These are phyloP conservation scores for Nigrograna mackinnonii DNA, from an alignment of 2,329 filamentous ascomycete species.

Conservation along the genomic window DNA sequence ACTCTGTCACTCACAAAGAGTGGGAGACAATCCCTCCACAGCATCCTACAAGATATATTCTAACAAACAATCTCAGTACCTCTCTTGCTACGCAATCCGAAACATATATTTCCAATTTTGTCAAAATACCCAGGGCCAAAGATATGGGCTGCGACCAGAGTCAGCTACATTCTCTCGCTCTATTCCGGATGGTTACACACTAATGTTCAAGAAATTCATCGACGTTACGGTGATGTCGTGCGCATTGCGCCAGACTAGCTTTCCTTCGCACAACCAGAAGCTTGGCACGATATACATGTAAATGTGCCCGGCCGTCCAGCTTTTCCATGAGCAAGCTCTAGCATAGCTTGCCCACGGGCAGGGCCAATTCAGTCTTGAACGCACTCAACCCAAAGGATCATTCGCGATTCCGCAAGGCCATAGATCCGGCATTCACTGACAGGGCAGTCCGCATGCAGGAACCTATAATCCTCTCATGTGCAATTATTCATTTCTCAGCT, in stretches of 20 bases:
- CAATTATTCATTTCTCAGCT: no score
- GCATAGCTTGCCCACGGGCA: slow-evolving; percentile 26
- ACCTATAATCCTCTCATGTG: not conserved
- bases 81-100: no score
- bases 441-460: slow-evolving; percentile 31
- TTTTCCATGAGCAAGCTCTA: slow-evolving; percentile 29
- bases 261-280: slow-evolving; percentile 38
- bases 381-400: slow-evolving; percentile 20
- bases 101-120: no score
- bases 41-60: no score
- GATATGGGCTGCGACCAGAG: slow-evolving; percentile 4
- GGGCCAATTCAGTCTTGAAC: slow-evolving; percentile 25
- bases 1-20: no score
- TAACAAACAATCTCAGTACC: no score
- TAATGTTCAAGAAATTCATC: slow-evolving; percentile 28
- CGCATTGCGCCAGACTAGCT: slow-evolving; percentile 43
- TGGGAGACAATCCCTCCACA: no score
- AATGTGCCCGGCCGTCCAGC: slow-evolving; percentile 24
- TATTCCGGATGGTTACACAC: slow-evolving; percentile 9
- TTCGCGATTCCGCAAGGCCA: slow-evolving; percentile 20
- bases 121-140: slow-evolving; percentile 10
- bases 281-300: slow-evolving; percentile 41
- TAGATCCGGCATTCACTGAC: slow-evolving; percentile 41
- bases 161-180: slow-evolving; percentile 4
- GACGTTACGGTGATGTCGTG: slow-evolving; percentile 41